A percentile compares a stretch with the other conserved stretches of the same genome.
phyloP scores from a whole-genome alignment of 257 asterid species.

The Capsicum rhomboideum region DNA sequence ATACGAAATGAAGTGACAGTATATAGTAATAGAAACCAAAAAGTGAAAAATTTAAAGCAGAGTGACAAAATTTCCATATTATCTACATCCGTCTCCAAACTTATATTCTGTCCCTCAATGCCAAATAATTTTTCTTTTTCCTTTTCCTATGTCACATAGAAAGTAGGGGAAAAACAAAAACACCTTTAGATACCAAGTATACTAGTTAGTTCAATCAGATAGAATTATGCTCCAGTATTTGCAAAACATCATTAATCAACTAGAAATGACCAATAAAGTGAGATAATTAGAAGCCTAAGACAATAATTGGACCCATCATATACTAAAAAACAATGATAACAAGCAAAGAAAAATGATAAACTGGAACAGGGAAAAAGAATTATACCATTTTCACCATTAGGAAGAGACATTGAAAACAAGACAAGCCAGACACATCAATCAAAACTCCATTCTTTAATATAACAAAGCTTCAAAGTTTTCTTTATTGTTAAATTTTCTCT shows the following conservation, averaged over 20 bases:
- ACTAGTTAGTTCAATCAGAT: neutral
- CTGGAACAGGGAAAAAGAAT: neutral
- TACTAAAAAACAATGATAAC: neutral
- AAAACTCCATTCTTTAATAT: neutral
- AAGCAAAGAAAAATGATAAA: neutral
- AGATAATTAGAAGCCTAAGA: neutral
- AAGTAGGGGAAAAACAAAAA: neutral
- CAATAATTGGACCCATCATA: neutral
- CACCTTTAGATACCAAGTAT: neutral
- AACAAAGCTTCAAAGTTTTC: neutral
- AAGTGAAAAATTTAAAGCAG: neutral
- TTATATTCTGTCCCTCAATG: neutral
- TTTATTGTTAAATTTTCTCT: neutral
- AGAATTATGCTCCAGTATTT: neutral
- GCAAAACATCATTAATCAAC: neutral
- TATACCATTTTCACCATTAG: conserved; percentile 40
- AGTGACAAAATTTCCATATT: neutral
- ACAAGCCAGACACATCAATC: conserved; percentile 15
- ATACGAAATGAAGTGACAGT: no score
- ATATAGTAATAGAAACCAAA: neutral
- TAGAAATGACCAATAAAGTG: neutral
- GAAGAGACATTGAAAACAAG: conserved; percentile 22
- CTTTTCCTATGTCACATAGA: neutral
- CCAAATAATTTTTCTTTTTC: neutral
- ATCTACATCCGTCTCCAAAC: neutral